Conservation (phyloP, 2,329 filamentous ascomycete genomes). For the Colletotrichum tamarilloi region DNA sequence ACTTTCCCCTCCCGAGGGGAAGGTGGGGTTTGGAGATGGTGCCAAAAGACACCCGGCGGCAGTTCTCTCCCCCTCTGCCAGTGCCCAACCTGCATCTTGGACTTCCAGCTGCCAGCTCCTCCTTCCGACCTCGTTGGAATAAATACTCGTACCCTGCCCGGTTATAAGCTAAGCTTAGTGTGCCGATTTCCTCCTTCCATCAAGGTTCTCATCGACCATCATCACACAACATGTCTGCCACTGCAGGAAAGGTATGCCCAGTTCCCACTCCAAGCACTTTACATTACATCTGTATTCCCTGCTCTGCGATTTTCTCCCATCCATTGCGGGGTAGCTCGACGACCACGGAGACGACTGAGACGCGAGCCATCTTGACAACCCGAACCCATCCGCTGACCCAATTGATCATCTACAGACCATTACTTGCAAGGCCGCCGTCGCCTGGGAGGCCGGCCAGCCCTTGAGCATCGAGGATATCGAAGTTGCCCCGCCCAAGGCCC, state of each 20-base stretch:
- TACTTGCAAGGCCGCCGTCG: constrained; percentile 96
- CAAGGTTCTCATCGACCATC: constrained; percentile 35
- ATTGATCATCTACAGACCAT: constrained; percentile 73
- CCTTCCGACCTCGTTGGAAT: constrained; percentile 12
- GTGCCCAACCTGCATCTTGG: constrained; percentile 14
- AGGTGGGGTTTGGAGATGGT: constrained; percentile 34
- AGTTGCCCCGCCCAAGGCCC: constrained; percentile 86
- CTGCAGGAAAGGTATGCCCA: constrained; percentile 36
- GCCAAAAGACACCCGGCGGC: constrained; percentile 22
- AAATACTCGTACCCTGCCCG: constrained; percentile 34
- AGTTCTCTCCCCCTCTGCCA: constrained; percentile 17
- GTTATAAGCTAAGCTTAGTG: constrained; percentile 23
- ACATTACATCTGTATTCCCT: constrained; percentile 8
- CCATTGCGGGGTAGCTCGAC: constrained; percentile 34
- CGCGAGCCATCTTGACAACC: not conserved
- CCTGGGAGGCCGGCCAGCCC: constrained; percentile 95
- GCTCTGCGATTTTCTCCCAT: constrained; percentile 1
- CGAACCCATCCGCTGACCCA: constrained; percentile 19
- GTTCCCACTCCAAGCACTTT: not conserved
- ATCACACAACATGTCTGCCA: constrained; percentile 35
- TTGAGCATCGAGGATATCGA: constrained; percentile 92
- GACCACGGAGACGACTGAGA: not conserved
- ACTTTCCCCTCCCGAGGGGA: constrained; percentile 14
- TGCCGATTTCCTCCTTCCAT: constrained; percentile 27
- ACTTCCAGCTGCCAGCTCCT: not conserved